These are phyloP conservation scores for Echinosophora koreensis DNA, from an alignment of 306 rosid species.

Conservation along the genomic window DNA sequence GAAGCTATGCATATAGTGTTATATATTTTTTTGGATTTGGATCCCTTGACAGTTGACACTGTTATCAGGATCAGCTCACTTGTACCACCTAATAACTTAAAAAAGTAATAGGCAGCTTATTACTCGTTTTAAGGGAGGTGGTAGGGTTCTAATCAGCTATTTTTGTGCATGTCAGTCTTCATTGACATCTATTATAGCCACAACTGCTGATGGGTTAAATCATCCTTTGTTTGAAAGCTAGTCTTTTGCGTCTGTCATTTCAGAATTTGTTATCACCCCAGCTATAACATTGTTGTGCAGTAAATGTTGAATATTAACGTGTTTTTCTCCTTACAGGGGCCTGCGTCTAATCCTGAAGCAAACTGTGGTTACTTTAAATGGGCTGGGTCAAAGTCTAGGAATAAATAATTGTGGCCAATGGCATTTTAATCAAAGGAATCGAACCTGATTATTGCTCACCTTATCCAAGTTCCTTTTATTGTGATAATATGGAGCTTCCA, in stretches of 20 bases:
- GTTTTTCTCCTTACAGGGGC: conserved; percentile 68
- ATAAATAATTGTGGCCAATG: conserved; percentile 43
- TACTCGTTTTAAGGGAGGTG: neutral
- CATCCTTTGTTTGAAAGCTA: conserved; percentile 14
- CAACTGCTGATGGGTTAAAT: neutral
- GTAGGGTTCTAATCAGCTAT: conserved; percentile 7
- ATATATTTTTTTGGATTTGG: neutral
- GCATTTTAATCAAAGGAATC: conserved; percentile 22
- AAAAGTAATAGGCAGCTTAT: neutral
- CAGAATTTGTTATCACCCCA: conserved; percentile 10
- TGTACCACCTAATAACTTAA: neutral
- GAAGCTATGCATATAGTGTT: neutral
- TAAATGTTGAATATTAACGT: conserved; percentile 31
- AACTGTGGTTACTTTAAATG: conserved; percentile 90
- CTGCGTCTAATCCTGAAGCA: conserved; percentile 90
- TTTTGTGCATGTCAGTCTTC: neutral
- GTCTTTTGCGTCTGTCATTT: neutral
- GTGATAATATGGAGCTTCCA: conserved; percentile 29
- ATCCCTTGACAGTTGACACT: neutral
- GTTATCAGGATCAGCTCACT: neutral
- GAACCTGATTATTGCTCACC: neutral
- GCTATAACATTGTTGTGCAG: neutral
- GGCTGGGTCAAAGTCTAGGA: conserved; percentile 87
- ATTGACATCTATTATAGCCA: neutral
- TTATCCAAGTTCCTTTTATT: neutral